Percentiles rank a stretch among this genome's conserved stretches.
Evolutionary conservation across 441 rosid genomes (phyloP).

Genomic region (Metrosideros polymorpha): DNA sequence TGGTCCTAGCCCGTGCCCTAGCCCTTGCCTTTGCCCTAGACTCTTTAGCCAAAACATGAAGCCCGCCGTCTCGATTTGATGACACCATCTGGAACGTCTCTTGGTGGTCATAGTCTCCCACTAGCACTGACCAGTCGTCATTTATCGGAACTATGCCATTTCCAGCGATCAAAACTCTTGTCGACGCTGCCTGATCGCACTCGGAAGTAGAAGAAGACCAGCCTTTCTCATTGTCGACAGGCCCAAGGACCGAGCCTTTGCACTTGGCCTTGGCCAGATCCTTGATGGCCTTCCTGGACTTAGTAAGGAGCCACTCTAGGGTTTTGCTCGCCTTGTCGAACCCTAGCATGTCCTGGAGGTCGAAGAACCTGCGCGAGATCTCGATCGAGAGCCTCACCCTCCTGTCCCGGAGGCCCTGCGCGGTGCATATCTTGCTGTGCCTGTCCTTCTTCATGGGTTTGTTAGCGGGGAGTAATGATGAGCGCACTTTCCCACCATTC

Average conservation of each 20-base stretch:
- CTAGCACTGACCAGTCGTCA: not conserved
- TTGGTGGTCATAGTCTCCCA: not conserved
- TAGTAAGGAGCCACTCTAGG: constrained; percentile 9
- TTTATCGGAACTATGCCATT: not conserved
- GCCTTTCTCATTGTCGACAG: not conserved
- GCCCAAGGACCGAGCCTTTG: not conserved
- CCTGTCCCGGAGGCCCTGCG: constrained; percentile 8
- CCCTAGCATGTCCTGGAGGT: constrained; percentile 8
- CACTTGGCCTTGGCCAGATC: not conserved
- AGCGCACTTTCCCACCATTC: not conserved
- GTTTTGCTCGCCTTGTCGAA: constrained; percentile 12
- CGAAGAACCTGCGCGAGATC: constrained; percentile 7
- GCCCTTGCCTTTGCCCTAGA: constrained; percentile 47
- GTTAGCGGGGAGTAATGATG: not conserved
- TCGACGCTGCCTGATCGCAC: not conserved
- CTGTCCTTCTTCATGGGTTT: not conserved
- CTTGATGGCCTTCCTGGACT: not conserved
- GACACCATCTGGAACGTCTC: not conserved
- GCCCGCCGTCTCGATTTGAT: not conserved
- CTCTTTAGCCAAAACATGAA: constrained; percentile 17
- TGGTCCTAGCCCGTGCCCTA: constrained; percentile 44
- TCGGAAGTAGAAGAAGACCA: not conserved
- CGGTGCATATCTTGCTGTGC: constrained; percentile 4
- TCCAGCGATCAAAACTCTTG: not conserved
- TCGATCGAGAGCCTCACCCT: constrained; percentile 8